Evolutionary conservation across 495 filamentous ascomycete species (phyloP).

Genomic region (Aspergillus olivimuriae): DNA sequence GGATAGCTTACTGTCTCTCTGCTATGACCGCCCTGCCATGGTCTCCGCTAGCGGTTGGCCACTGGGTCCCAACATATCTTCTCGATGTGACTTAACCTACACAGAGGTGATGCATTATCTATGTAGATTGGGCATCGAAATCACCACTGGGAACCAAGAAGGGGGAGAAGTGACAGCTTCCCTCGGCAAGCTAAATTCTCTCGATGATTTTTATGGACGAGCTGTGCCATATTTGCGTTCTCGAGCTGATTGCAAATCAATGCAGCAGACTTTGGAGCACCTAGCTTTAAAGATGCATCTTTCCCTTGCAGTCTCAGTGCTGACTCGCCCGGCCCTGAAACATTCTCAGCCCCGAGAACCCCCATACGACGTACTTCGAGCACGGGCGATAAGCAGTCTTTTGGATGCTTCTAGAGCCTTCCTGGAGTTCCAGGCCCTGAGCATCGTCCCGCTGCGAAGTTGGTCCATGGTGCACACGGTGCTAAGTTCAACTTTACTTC

Average conservation of each 20-base stretch:
- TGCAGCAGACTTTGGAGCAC: constrained; percentile 31
- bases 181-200: constrained; percentile 14
- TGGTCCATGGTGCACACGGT: constrained; percentile 38
- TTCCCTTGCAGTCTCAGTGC: constrained; percentile 24
- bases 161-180: constrained; percentile 10
- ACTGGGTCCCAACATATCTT: constrained; percentile 2
- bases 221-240: constrained; percentile 16
- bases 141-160: constrained; percentile 12
- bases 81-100: constrained; percentile 18
- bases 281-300: constrained; percentile 31
- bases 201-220: constrained; percentile 19
- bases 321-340: constrained; percentile 31
- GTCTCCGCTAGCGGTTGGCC: constrained; percentile 23
- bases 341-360: constrained; percentile 4
- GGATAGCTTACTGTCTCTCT: constrained; percentile 30
- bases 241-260: constrained; percentile 19
- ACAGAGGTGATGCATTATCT: constrained; percentile 25
- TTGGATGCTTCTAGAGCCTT: constrained; percentile 28
- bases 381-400: constrained; percentile 22
- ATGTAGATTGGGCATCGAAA: constrained; percentile 22
- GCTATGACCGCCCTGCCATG: constrained; percentile 30
- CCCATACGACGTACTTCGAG: constrained; percentile 14
- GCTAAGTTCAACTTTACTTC: constrained; percentile 29
- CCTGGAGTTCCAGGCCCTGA: constrained; percentile 29
- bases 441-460: constrained; percentile 26